Conservation (phyloP, 2,329 filamentous ascomycete species). For the Xylariaceae sp. region DNA sequence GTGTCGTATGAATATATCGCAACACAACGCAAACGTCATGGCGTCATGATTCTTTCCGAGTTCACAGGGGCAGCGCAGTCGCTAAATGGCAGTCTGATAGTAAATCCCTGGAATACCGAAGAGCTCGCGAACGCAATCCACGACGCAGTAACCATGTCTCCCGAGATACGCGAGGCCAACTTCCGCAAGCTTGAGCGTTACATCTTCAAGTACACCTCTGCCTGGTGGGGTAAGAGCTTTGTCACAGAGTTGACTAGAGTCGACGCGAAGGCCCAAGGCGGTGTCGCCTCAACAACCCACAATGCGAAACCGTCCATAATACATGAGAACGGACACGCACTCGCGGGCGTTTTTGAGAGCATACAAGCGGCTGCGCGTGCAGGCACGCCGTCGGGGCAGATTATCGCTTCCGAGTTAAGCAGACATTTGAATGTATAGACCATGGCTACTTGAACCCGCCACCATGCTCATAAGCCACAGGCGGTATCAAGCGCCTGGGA, state of each 20-base stretch:
- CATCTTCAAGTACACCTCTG: slow-evolving; percentile 95
- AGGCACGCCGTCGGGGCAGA: slow-evolving; percentile 21
- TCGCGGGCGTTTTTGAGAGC: slow-evolving; percentile 27
- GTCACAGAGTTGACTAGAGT: slow-evolving; percentile 72
- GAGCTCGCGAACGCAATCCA: slow-evolving; percentile 90
- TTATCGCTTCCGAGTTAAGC: too few species aligned
- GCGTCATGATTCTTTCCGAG: slow-evolving; percentile 91
- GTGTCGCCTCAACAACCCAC: slow-evolving; percentile 19
- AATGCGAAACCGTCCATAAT: slow-evolving; percentile 17
- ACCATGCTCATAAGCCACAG: too few species aligned
- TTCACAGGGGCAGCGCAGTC: slow-evolving; percentile 95
- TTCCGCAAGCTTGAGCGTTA: slow-evolving; percentile 92
- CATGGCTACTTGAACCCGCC: too few species aligned
- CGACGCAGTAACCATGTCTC: slow-evolving; percentile 93
- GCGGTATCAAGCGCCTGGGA: too few species aligned
- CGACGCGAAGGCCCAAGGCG: slow-evolving; percentile 24
- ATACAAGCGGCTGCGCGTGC: slow-evolving; percentile 26
- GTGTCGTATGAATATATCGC: slow-evolving; percentile 99
- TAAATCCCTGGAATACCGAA: slow-evolving; percentile 98
- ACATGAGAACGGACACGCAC: slow-evolving; percentile 21
- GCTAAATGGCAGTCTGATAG: slow-evolving; percentile 86
- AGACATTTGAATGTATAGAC: too few species aligned
- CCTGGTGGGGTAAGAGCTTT: slow-evolving; percentile 95
- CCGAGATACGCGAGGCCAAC: slow-evolving; percentile 80
- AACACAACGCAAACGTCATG: slow-evolving; percentile 83